Evolutionary conservation across 805 yeast genomes (phyloP), one percentile per base, ranked within the genome.

Genomic region (Sugiyamaella valdiviana): DNA sequence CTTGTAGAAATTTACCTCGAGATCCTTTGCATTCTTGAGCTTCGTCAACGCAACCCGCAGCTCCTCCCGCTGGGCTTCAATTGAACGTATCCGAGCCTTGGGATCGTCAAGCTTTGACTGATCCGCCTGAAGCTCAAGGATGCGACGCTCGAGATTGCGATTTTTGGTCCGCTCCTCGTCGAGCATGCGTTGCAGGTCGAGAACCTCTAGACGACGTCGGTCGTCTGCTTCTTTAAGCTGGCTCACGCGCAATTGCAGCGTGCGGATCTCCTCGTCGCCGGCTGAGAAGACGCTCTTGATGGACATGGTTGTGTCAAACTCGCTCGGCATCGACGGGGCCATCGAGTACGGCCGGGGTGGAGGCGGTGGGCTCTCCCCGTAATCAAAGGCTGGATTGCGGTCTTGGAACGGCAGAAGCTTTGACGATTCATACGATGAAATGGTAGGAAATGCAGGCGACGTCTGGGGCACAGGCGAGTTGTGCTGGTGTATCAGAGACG

Each of bases 111-210:
- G 29, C 39, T 23, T 43, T 17, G 42, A n/a, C 20, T 36, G 32
- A 5, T 26, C 42, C 6, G 43, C 40, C 40, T 40, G 26, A 42
- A 52, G 40, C 21, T 42, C 42, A 15, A 44, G 51, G 9, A 54
- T 23, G 40, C 45, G 43, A 35, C 51, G 47, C 36, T 56, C 55
- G 36, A 57, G 49, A 35, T 53, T 54, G 32, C 49, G 12, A 6
- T 41, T 49, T 23, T 49, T 44, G 19, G 49, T 45, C 17, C 60
- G 51, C 46, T 57, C 59, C 2, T 26, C 36, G 42, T 57, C 61
- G 15, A 57, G 50, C 43, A 53, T 56, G 32, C 55, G 51, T 40
- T 55, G 55, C 46, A 56, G 55, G 16, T 57, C 57, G 16, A 55
- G 29, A 44, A 56, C 42, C 24, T 48, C 23, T n/a, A 36, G 36